phyloP scores from a whole-genome alignment of 164 flowering plant genomes.

The Vitis cinerea region DNA sequence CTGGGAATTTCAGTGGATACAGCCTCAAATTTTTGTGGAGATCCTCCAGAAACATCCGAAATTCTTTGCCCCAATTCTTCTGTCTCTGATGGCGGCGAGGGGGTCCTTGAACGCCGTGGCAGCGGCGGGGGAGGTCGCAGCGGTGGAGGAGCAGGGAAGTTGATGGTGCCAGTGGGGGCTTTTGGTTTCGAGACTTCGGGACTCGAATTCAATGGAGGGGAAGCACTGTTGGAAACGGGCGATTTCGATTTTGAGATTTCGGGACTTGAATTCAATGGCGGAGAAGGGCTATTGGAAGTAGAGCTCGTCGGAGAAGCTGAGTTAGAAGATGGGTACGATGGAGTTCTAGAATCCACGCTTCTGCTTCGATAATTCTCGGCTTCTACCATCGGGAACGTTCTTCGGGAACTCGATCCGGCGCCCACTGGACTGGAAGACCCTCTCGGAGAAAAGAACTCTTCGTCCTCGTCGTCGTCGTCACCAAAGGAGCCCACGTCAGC shows the following conservation, averaged over 20 bases:
- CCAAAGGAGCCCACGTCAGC: slow-evolving; percentile 6
- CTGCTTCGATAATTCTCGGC: slow-evolving; percentile 18
- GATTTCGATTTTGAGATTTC: slow-evolving; percentile 21
- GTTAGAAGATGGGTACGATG: slow-evolving; percentile 26
- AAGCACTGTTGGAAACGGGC: slow-evolving; percentile 29
- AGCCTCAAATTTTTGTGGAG: slow-evolving; percentile 1
- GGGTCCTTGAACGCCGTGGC: background rate
- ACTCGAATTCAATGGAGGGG: slow-evolving; percentile 24
- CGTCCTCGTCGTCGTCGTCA: slow-evolving; percentile 26
- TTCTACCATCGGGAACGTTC: slow-evolving; percentile 6
- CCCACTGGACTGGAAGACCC: slow-evolving; percentile 23
- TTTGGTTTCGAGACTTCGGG: slow-evolving; percentile 20
- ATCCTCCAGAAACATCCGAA: slow-evolving; percentile 10
- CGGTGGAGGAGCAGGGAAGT: slow-evolving; percentile 23
- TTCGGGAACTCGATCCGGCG: slow-evolving; percentile 24
- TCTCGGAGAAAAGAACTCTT: slow-evolving; percentile 50
- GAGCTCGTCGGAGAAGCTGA: slow-evolving; percentile 27
- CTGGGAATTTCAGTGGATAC: too few relatives aligned
- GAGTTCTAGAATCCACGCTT: slow-evolving; percentile 31
- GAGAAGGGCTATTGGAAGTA: slow-evolving; percentile 21
- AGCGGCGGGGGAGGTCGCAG: slow-evolving; percentile 19
- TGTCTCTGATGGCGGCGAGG: slow-evolving; percentile 13
- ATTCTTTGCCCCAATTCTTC: slow-evolving; percentile 4
- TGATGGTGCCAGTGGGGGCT: slow-evolving; percentile 18
- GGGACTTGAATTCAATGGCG: slow-evolving; percentile 25